These are phyloP conservation scores for Clathrospora elynae DNA, from an alignment of 2,329 filamentous ascomycete species.

Conservation along the genomic window DNA sequence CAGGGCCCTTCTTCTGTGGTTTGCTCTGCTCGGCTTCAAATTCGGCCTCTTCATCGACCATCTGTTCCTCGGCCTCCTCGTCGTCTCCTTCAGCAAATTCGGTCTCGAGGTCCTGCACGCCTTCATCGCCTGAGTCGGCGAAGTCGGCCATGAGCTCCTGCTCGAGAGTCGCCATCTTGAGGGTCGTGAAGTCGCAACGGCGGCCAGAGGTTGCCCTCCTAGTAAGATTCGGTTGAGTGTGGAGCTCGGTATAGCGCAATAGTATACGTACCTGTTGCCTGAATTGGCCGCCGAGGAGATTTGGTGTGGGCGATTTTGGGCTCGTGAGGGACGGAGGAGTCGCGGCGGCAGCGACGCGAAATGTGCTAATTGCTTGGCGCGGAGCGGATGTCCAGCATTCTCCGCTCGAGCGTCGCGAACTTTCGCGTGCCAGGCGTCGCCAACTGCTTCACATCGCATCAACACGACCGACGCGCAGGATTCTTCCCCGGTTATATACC, in stretches of 20 bases:
- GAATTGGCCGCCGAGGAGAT: conserved; percentile 18
- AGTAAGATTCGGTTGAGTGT: conserved; percentile 26
- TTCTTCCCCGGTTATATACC: background rate
- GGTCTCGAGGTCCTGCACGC: conserved; percentile 42
- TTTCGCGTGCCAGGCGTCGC: too few relatives aligned
- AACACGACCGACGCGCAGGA: conserved; percentile 11
- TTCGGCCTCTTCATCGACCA: conserved; percentile 65
- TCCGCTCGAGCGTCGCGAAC: conserved; percentile 10
- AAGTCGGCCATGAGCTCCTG: conserved; percentile 94
- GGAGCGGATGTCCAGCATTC: conserved; percentile 14
- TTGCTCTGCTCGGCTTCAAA: conserved; percentile 57
- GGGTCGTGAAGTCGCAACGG: conserved; percentile 19
- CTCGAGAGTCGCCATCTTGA: conserved; percentile 77
- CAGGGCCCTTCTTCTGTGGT: conserved; percentile 70
- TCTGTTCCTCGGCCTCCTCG: conserved; percentile 66
- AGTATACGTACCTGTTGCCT: conserved; percentile 30
- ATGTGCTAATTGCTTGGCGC: conserved; percentile 25
- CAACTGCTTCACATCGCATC: too few relatives aligned
- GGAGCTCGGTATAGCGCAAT: conserved; percentile 17
- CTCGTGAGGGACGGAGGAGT: conserved; percentile 9
- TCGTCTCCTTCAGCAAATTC: conserved; percentile 50
- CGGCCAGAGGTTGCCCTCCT: conserved; percentile 34
- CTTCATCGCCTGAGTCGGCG: conserved; percentile 74
- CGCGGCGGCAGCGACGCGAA: conserved; percentile 21
- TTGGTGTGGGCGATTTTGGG: conserved; percentile 4